Base-by-base conservation (phyloP, 2,329 filamentous ascomycete genomes). In the Chaetomium olivaceum region DNA sequence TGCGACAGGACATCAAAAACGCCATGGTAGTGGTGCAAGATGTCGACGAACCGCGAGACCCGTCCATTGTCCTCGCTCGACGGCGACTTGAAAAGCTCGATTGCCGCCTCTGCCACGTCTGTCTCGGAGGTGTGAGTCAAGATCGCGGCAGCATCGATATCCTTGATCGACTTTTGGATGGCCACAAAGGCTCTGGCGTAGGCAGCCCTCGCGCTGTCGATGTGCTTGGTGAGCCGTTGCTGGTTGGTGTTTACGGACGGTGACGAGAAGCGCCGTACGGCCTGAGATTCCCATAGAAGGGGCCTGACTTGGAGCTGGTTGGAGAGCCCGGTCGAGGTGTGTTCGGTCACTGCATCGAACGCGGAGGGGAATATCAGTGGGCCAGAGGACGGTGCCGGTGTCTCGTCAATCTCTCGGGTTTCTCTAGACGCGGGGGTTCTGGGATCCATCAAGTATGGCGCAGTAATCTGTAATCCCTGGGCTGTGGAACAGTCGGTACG, bases 1-100 rank as follows among this genome's bases (percentile, higher is more conserved):
- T 74, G 73, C 0, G 68, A 71, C 1, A 74, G 64, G 11, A 74
- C 73, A 29, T 74, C 72, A 56, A 74, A 74, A 9, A 73, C 71
- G 16, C 70, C 71, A 5, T 69, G 50, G n/a, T 64, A 64, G 16
- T 64, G 68, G 39, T 71, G 67, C 16, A 74, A 16, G 3, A 69
- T 65, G 43, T 72, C 70, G 48, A 74, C 66, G 19, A 74, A 69
- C 46, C 57, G 64, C 43, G 71, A 62, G 25, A 61, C 58, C 6
- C 50, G 58, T 4, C 62, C 50, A n/a, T 61, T 63, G 5, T 66
- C 63, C 4, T 43, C 64, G 21, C 21, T 25, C 2, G 65, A 43
- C 2, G 55, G 12, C 19, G 56, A 51, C 43, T 64, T 67, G 29
- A 72, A 62, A 27, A 67, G 66, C 25, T 68, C 68, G 16, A 73